Percentiles rank a stretch among this genome's conserved stretches.
Conservation (phyloP, 192 early-diverging fungal genomes). For the Coemansia sp. region DNA sequence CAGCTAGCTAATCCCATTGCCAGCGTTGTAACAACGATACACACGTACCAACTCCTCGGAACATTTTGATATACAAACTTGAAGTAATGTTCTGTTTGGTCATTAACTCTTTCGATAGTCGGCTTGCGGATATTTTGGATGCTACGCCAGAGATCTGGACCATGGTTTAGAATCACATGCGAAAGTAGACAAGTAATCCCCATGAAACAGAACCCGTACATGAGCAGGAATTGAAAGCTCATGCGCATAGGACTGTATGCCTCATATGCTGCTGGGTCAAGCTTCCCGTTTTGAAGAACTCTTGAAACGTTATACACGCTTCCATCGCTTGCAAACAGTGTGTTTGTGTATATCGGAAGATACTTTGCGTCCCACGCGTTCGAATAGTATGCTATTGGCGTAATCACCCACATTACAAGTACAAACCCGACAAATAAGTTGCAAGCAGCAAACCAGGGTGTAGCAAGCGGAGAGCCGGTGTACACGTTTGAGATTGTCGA, state of each 20-base stretch:
- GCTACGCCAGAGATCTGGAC: slow-evolving; percentile 57
- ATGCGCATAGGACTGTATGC: slow-evolving; percentile 60
- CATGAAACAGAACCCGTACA: slow-evolving; percentile 65
- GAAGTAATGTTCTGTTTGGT: neutral
- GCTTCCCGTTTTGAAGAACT: slow-evolving; percentile 50
- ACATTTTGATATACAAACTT: slow-evolving; percentile 39
- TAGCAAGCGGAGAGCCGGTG: slow-evolving; percentile 59
- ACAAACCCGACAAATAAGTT: slow-evolving; percentile 65
- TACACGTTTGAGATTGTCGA: slow-evolving; percentile 54
- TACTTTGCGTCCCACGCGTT: slow-evolving; percentile 55
- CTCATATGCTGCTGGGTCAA: slow-evolving; percentile 56
- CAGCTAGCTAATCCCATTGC: slow-evolving; percentile 32
- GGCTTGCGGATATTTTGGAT: slow-evolving; percentile 41
- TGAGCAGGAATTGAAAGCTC: slow-evolving; percentile 60
- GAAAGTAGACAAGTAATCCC: slow-evolving; percentile 64
- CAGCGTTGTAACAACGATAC: slow-evolving; percentile 22
- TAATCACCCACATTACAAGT: slow-evolving; percentile 66
- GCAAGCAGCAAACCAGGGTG: slow-evolving; percentile 68
- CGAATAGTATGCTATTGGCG: slow-evolving; percentile 64
- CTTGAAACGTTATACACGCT: slow-evolving; percentile 54
- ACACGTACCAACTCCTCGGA: slow-evolving; percentile 64
- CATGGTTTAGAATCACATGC: slow-evolving; percentile 60
- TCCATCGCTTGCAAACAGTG: slow-evolving; percentile 53
- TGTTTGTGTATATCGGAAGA: slow-evolving; percentile 62
- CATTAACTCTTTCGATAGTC: neutral